Evolutionary conservation across 2,329 filamentous ascomycete genomes (phyloP).

Genomic region (Metarhizium anisopliae): DNA sequence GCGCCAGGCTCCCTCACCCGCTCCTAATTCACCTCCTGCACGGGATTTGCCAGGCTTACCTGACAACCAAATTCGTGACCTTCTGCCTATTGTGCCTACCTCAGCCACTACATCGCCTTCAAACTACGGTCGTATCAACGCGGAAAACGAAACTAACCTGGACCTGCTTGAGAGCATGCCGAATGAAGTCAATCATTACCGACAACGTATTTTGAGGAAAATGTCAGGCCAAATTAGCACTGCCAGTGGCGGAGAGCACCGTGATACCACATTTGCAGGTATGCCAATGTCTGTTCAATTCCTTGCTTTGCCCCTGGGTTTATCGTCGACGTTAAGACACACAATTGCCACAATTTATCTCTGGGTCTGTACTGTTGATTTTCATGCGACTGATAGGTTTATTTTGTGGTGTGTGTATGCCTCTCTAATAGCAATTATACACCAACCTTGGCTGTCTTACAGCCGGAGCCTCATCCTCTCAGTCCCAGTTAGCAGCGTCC

Average conservation of each 20-base stretch:
- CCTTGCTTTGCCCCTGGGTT: neutral
- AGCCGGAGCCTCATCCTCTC: no score
- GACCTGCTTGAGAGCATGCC: conserved; percentile 19
- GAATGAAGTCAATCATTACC: conserved; percentile 9
- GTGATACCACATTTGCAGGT: neutral
- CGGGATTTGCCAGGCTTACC: neutral
- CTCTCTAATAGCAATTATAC: no score
- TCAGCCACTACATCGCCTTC: conserved; percentile 10
- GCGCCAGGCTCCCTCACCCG: neutral
- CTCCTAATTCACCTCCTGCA: neutral
- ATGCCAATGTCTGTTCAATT: neutral
- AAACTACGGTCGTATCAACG: conserved; percentile 25
- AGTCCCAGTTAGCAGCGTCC: no score
- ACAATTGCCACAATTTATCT: neutral
- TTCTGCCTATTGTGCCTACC: conserved; percentile 10
- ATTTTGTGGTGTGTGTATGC: no score
- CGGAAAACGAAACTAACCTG: conserved; percentile 27
- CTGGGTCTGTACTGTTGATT: neutral
- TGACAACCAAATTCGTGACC: conserved; percentile 2
- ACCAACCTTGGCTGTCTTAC: no score
- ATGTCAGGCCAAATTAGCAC: neutral
- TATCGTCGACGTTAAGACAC: neutral
- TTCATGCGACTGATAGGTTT: neutral
- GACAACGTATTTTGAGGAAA: neutral
- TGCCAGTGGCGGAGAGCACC: neutral